Base-by-base conservation (phyloP, 23 red algal species). In the Gracilaria domingensis region DNA sequence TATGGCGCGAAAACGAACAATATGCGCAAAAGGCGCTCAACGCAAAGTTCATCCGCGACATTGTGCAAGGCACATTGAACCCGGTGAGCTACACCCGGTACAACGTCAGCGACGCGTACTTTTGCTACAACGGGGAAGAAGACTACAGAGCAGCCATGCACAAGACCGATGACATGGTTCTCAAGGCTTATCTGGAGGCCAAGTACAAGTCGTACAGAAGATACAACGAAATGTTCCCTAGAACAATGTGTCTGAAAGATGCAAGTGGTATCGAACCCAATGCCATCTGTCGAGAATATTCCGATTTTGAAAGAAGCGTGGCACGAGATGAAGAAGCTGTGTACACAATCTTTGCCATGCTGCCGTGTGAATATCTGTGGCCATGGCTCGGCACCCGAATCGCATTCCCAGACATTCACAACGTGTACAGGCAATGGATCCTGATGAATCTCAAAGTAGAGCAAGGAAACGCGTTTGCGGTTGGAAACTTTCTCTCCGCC, bases 341-440 rank as follows among this genome's bases (percentile, higher is more conserved):
- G 20, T 75, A 75, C 40, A 75, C 70, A n/a, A 38, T 75, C 20
- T 44, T 36, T 38, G 70, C 40, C 20, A 75, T 75, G 39, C 23
- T 78, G 25, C 73, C 73, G 34, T 78, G 73, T 25, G 36, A 78
- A n/a, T 54, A 44, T 78, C 39, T 78, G 40, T 49, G 73, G 73
- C 73, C 73, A 47, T 78, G 73, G 73, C 12, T 49, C 6, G 7
- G 3, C 8, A 44, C 37, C 2, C 48, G 2, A 16, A 78, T 49
- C 6, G 73, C n/a, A 29, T 54, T 29, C 25, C 73, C 73, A 1
- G 21, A 78, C 48, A 23, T 50, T 28, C n/a, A 13, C 25, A 78
- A 78, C 73, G 40, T 78, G 24, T 78, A 78, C 73, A 45, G 35
- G 34, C 6, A 48, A 75, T 75, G 70, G 70, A 75, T 75, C 70